Evolutionary conservation across 345 rosid genomes (phyloP), one percentile per base, ranked within the genome.

Genomic region (Cardamine chenopodiifolia): DNA sequence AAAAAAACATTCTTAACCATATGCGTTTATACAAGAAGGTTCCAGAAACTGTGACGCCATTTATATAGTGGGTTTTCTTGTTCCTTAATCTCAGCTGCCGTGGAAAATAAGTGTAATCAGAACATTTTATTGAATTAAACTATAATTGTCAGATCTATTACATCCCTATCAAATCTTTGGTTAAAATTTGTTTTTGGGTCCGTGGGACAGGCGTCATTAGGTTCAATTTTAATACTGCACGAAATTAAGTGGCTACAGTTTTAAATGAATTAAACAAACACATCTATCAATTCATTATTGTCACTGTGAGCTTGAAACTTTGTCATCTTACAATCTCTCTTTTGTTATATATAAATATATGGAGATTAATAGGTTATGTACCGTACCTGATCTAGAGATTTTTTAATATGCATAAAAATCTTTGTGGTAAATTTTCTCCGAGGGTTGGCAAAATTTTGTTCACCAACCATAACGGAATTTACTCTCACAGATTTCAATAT

Each of bases 381-480:
- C 35, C 39, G 29, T 56, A 56, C 62, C 68, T 68, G 62, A 59
- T 62, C 68, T 23, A 59, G 18, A 66, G 52, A n/a, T 11, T 17
- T 37, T 60, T 59, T 50, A 40, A 50, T 60, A 67, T 48, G 40
- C 22, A 56, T 32, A 34, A 66, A 29, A 40, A 32, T 37, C 12
- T 66, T 69, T 34, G 60, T 34, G 75, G 80, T 76, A 76, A 75
- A 69, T 25, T 82, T 81, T 83, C 77, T 81, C 12, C 71, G 28
- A 54, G 75, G 80, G 81, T 83, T 74, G 83, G 82, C 82, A 66
- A 71, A 70, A 55, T 70, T 77, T 76, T 72, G 85, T 79, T 82
- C 66, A 81, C 85, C 85, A 75, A 85, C 85, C 84, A 76, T 83
- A 78, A 80, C 82, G 54, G 77, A 79, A 71, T 76, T 76, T 42